Percentiles rank a stretch among this genome's conserved stretches.
Conservation (phyloP, 179 eudicot species). For the Dionaea muscipula region DNA sequence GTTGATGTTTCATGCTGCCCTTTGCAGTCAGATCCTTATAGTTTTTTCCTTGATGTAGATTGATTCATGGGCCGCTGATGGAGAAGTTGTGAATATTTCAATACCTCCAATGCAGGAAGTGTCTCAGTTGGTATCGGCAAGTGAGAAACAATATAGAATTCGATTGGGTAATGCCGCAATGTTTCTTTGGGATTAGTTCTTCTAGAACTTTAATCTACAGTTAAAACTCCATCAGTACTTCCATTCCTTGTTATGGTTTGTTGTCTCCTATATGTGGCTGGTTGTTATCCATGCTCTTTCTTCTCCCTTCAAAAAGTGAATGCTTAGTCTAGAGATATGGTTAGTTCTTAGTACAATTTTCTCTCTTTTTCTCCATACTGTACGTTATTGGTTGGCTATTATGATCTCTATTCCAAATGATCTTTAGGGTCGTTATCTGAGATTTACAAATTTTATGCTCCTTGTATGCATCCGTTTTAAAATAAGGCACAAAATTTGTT, state of each 20-base stretch:
- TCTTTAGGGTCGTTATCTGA: too few species aligned
- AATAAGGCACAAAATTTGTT: too few species aligned
- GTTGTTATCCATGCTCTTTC: too few species aligned
- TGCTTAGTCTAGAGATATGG: too few species aligned
- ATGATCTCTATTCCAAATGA: too few species aligned
- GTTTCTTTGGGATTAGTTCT: constrained; percentile 7
- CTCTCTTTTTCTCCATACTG: too few species aligned
- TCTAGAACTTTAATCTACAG: not conserved
- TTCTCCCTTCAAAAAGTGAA: too few species aligned
- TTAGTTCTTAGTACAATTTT: too few species aligned
- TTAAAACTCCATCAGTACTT: not conserved
- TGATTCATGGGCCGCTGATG: constrained; percentile 89
- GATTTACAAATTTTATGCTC: too few species aligned
- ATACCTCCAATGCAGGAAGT: constrained; percentile 70
- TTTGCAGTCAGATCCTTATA: not conserved
- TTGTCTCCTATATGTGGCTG: too few species aligned
- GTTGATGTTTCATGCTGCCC: not conserved
- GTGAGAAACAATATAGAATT: constrained; percentile 40
- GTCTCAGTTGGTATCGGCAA: constrained; percentile 35
- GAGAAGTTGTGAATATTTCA: constrained; percentile 49
- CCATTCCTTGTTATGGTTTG: not conserved
- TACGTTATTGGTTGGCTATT: too few species aligned
- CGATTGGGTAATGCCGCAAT: constrained; percentile 45
- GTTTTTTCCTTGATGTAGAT: constrained; percentile 29
- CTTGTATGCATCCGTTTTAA: too few species aligned